A percentile compares a stretch with the other conserved stretches of the same genome.
These are phyloP conservation scores for Leccinum variicolor DNA, from an alignment of 768 basidiomycete species.

Conservation along the genomic window DNA sequence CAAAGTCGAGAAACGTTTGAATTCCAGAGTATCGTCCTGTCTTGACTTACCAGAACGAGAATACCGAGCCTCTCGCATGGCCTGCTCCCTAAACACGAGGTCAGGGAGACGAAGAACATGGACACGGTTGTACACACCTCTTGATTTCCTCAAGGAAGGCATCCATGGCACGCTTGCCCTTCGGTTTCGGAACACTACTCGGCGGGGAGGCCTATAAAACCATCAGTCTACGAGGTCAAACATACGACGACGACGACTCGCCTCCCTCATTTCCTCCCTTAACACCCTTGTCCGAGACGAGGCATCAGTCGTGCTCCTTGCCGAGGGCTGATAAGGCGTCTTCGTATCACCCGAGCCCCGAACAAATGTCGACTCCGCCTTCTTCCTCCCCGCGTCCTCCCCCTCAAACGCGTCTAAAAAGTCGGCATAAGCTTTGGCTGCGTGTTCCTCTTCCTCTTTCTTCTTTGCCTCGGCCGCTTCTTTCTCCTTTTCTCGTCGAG, in stretches of 20 bases:
- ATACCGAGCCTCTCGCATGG: conserved; percentile 83
- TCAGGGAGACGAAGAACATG: conserved; percentile 2
- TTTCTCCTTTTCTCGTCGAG: conserved; percentile 86
- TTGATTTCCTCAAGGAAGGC: conserved; percentile 96
- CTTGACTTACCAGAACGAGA: conserved; percentile 54
- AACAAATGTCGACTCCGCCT: conserved; percentile 57
- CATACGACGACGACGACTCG: conserved; percentile 20
- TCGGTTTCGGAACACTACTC: conserved; percentile 58
- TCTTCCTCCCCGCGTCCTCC: conserved; percentile 51
- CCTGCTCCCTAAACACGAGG: conserved; percentile 72
- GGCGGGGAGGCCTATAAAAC: conserved; percentile 55
- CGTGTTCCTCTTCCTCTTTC: conserved; percentile 76
- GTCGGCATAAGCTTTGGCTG: conserved; percentile 77
- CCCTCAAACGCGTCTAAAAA: conserved; percentile 84
- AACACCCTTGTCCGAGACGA: conserved; percentile 31
- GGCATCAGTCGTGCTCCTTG: conserved; percentile 28
- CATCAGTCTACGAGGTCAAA: conserved; percentile 1
- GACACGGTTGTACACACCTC: conserved; percentile 44
- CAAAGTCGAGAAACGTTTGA: background rate
- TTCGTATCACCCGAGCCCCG: conserved; percentile 46
- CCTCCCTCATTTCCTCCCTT: conserved; percentile 31
- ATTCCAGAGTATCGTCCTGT: background rate
- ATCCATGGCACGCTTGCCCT: conserved; percentile 96
- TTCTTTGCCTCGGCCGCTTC: conserved; percentile 91
- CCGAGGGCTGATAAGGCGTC: conserved; percentile 41